Evolutionary conservation across 805 yeast genomes (phyloP), one percentile per base, ranked within the genome.

Genomic region (Sugiyamaella lignohabitans): DNA sequence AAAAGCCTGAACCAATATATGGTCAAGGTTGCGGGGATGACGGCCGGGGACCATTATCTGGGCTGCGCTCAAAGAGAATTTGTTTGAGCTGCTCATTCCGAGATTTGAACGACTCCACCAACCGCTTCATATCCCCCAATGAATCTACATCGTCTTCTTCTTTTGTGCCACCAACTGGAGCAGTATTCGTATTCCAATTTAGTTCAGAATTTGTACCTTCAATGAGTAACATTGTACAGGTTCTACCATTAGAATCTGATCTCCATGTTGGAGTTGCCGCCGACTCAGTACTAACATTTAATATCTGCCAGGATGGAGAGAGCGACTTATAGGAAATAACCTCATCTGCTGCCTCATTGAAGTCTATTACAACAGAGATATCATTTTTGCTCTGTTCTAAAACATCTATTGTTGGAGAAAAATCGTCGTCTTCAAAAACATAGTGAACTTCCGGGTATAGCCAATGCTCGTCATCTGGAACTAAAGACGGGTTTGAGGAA

Each of bases 371-470:
- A 5, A 68, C 52, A 0, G 66, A 57, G 2, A 61, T 50, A 40
- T 65, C 67, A 34, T 57, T 62, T 5, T 51, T 49, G 38, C 52
- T 50, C 37, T 60, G 59, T 27, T 65, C 62, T 17, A 57, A 49
- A 5, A 56, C 56, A 39, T 63, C 67, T n/a, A 56, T 42, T n/a
- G 63, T 59, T 14, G 66, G 64, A 6, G 54, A 48, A 49, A 64
- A 62, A 35, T 55, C 59, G 54, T 67, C 71, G 51, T 67, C 71
- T 1, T 51, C 48, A 44, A 64, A 67, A 10, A 67, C 58, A 40
- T 65, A 65, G 44, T 60, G 65, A 5, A 67, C 64, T 29, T 62
- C 66, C 3, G 71, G 71, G 48, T 67, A 64, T 34, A 61, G 61
- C 3, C 48, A 42, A 19, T 47, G 40, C 30, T 35, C 20, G 11